Evolutionary conservation across 2,329 filamentous ascomycete genomes (phyloP), one percentile per base, ranked within the genome.

Genomic region (Fusarium heterosporum): DNA sequence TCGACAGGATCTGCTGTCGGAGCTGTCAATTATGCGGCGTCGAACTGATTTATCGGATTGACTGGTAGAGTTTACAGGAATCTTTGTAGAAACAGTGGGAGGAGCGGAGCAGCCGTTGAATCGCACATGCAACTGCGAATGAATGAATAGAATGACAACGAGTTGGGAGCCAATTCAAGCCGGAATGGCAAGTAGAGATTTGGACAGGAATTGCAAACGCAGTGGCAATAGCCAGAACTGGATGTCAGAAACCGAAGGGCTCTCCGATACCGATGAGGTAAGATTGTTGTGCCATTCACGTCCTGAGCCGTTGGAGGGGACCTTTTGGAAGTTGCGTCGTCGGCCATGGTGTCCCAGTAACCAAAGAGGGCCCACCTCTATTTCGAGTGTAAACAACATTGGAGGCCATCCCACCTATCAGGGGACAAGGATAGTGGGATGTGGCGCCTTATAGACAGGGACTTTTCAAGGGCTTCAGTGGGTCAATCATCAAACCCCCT

Each of bases 351-450:
- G 66, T 69, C 70, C 68, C 55, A 66, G 63, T 59, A 71, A 71
- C 70, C 66, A 72, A 41, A 54, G 50, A 45, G 39, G 65, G 30
- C 49, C 70, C 70, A 72, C 68, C 19, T 41, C 14, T 19, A 52
- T 51, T 55, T 69, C 22, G 60, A 63, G 56, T 48, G 71, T 73
- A 73, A 73, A 73, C 71, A 73, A 73, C 39, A 55, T 38, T 58
- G 36, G 41, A 52, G 51, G 34, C 53, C 36, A 51, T 66, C 62
- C 62, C 66, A 46, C 56, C 69, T 71, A 73, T 73, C 68, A 72
- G 38, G 45, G 43, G 43, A 17, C 40, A 63, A 50, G 58, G 42
- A 41, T 45, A 45, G 26, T 38, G 53, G 55, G 56, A 64, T 64
- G 62, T 58, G 64, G 70, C 59, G 59, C 53, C 42, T n/a, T 13